phyloP scores from a whole-genome alignment of 495 filamentous ascomycete genomes.

The Lasiosphaeria ovina region DNA sequence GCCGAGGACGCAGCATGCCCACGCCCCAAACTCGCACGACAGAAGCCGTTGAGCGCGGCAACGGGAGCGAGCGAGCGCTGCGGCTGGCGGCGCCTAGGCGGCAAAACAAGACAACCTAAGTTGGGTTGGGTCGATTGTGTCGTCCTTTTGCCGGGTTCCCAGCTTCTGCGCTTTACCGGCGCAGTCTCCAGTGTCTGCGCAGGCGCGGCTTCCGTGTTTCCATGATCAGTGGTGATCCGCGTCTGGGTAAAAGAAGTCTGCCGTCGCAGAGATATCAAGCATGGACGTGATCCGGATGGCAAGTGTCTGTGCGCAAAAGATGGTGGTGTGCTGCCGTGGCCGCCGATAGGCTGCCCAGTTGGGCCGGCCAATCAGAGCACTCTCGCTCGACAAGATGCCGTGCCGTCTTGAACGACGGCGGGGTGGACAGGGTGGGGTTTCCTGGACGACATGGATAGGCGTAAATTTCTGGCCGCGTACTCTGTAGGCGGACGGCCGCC shows the following conservation, averaged over 20 bases:
- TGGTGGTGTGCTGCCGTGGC: constrained; percentile 19
- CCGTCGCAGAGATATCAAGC: constrained; percentile 20
- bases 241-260: constrained; percentile 15
- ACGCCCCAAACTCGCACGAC: too few relatives aligned
- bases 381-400: constrained; percentile 12
- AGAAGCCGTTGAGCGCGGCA: background rate
- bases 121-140: background rate
- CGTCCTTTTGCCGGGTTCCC: constrained; percentile 7
- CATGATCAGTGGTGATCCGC: constrained; percentile 14
- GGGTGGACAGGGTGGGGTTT: constrained; percentile 7
- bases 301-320: constrained; percentile 23
- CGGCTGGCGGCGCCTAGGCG: constrained; percentile 18
- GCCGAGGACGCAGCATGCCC: too few relatives aligned
- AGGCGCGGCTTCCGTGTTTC: constrained; percentile 6
- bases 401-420: constrained; percentile 15
- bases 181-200: constrained; percentile 12
- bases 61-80: background rate
- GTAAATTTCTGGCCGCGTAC: background rate
- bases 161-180: background rate
- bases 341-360: constrained; percentile 17
- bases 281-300: constrained; percentile 21
- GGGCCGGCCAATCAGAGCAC: constrained; percentile 12
- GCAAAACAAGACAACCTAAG: background rate
- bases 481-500: background rate
- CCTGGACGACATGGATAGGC: constrained; percentile 4